Percentiles rank a stretch among this genome's conserved stretches.
phyloP scores from a whole-genome alignment of 1,139 yeast genomes.

The Geotrichum bryndzae region DNA sequence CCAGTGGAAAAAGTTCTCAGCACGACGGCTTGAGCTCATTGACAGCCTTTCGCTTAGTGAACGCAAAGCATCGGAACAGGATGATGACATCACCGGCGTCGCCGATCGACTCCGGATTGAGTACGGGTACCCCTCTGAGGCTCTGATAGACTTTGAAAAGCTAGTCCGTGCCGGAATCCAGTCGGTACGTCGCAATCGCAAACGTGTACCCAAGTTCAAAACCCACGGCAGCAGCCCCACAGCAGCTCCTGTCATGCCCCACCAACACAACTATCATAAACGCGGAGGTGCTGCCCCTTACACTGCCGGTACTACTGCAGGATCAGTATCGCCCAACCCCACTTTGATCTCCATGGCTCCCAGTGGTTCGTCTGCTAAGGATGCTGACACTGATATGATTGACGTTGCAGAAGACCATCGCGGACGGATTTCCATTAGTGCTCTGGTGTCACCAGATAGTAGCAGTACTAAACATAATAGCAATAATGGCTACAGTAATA shows the following conservation, averaged over 20 bases:
- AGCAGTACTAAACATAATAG: neutral
- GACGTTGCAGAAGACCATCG: slow-evolving; percentile 2
- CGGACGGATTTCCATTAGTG: slow-evolving; percentile 16
- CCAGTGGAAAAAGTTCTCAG: slow-evolving; percentile 83
- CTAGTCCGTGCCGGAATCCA: slow-evolving; percentile 91
- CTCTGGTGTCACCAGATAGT: slow-evolving; percentile 12
- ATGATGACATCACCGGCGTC: slow-evolving; percentile 65
- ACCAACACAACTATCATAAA: neutral
- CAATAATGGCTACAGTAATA: neutral
- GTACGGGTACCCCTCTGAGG: slow-evolving; percentile 58
- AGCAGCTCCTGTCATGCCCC: neutral
- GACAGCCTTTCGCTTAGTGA: slow-evolving; percentile 72
- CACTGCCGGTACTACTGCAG: neutral
- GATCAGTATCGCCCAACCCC: neutral
- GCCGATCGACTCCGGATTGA: slow-evolving; percentile 72
- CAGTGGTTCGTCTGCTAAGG: neutral
- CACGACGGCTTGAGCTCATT: slow-evolving; percentile 79
- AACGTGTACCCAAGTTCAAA: slow-evolving; percentile 40
- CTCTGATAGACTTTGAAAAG: slow-evolving; percentile 71
- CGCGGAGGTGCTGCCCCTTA: neutral
- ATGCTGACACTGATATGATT: slow-evolving; percentile 10
- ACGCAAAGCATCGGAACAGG: slow-evolving; percentile 89
- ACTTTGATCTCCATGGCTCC: neutral
- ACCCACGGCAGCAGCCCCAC: neutral
- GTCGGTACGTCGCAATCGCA: slow-evolving; percentile 61